Conservation (phyloP, 116 monocot genomes). For the Zostera marina region DNA sequence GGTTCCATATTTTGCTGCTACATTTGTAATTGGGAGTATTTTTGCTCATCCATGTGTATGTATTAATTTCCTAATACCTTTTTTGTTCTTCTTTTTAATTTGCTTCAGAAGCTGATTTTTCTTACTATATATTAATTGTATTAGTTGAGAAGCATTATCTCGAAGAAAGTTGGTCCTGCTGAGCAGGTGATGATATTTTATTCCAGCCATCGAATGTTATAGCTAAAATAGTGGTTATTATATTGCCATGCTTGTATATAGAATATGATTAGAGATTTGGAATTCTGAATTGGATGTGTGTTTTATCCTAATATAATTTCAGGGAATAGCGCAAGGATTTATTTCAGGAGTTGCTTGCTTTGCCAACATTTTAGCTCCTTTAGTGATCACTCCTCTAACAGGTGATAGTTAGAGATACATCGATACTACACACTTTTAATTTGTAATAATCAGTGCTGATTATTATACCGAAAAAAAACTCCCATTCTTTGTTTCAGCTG, state of each 20-base stretch:
- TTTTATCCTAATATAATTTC: neutral
- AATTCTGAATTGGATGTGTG: neutral
- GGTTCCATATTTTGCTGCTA: conserved; percentile 78
- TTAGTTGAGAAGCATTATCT: conserved; percentile 81
- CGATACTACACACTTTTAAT: too few relatives aligned
- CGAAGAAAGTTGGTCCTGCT: conserved; percentile 45
- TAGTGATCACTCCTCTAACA: conserved; percentile 73
- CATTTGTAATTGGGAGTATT: conserved; percentile 34
- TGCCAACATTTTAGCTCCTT: conserved; percentile 68
- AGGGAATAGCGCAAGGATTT: conserved; percentile 99
- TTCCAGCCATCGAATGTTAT: neutral
- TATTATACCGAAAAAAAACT: neutral
- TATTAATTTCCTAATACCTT: conserved; percentile 4
- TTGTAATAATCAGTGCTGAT: neutral
- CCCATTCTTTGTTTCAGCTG: conserved; percentile 24
- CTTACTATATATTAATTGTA: conserved; percentile 1
- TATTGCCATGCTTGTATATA: too few relatives aligned
- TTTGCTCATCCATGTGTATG: conserved; percentile 80
- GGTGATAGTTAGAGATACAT: conserved; percentile 23
- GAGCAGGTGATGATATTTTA: conserved; percentile 49
- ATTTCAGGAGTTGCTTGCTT: conserved; percentile 71
- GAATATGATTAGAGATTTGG: neutral
- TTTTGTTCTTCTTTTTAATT: neutral
- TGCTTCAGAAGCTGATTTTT: conserved; percentile 1
- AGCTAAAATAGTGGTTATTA: neutral